Percentiles rank a stretch among this genome's conserved stretches.
Conservation (phyloP, 768 basidiomycete species). For the Tylopilus felleus region DNA sequence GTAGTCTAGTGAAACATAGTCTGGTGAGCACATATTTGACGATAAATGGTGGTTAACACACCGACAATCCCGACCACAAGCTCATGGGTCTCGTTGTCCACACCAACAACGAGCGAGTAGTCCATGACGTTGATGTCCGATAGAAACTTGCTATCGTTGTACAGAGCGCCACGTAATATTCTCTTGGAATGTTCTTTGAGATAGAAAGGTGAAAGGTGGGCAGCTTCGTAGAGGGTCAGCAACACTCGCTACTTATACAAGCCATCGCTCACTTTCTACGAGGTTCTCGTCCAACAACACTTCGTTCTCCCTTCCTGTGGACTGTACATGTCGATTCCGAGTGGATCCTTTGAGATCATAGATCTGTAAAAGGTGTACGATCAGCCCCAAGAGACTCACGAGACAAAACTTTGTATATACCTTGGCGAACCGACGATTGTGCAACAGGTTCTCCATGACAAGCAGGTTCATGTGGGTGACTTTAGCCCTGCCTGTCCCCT, state of each 20-base stretch:
- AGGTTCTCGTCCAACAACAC: constrained; percentile 96
- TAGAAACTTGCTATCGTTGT: constrained; percentile 94
- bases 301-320: constrained; percentile 87
- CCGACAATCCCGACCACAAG: constrained; percentile 97
- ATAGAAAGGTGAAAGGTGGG: constrained; percentile 86
- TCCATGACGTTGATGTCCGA: constrained; percentile 97
- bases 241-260: background rate
- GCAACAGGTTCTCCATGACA: constrained; percentile 98
- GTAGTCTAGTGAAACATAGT: constrained; percentile 56
- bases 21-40: background rate
- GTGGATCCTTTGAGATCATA: constrained; percentile 98
- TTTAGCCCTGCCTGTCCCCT: constrained; percentile 59
- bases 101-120: constrained; percentile 93
- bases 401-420: constrained; percentile 36
- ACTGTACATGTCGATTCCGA: constrained; percentile 87
- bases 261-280: constrained; percentile 63
- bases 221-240: constrained; percentile 46
- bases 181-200: constrained; percentile 96
- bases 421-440: constrained; percentile 86
- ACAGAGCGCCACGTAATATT: constrained; percentile 84
- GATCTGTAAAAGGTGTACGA: constrained; percentile 49
- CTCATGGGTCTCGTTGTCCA: constrained; percentile 86
- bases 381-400: background rate
- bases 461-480: constrained; percentile 91
- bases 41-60: constrained; percentile 37